Evolutionary conservation across 306 rosid species (phyloP), one percentile per base, ranked within the genome.

Genomic region (Prunus kanzakura): DNA sequence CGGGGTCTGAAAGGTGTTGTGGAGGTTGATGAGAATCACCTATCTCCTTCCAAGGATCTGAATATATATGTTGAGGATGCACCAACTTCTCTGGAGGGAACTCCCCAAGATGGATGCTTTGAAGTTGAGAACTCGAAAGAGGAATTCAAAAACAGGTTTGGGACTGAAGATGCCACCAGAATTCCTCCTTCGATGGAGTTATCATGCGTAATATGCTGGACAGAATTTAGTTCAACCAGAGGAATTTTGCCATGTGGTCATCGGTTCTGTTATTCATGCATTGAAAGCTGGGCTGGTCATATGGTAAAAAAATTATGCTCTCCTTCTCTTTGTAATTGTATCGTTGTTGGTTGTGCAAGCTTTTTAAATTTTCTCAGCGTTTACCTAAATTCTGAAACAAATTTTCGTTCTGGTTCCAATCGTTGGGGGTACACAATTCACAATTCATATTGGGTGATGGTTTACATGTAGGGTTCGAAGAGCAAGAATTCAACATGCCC

Each of bases 181-280:
- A 46, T 80, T 76, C 80, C 85, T 70, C 75, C 79, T 72, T 75
- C 95, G 23, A 60, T 70, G 19, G 92, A 92, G 66, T 49, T 89
- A 83, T 92, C 98, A 69, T 95, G 98, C 76, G 96, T 90, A 51
- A 95, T 95, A 76, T 95, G 98, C 83, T 89, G 83, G 88, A 84
- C 87, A 55, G 96, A 89, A 78, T 92, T 84, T 84, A 89, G 96
- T 84, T 75, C 88, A 71, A 88, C 81, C 46, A 71, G 96, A 79
- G 98, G 97, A 29, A 82, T 90, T 82, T 84, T 95, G 82, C 90
- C 87, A 0, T 95, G 98, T 82, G 96, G 95, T 71, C 98, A 95
- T 79, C 91, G 95, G 52, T 95, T 82, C 87, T 95, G 98, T 80
- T 92, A 78, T 80, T 72, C 85, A 67, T 95, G 98, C 82, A 95